Base-by-base conservation (phyloP, 805 yeast species). In the Lachancea fermentati region DNA sequence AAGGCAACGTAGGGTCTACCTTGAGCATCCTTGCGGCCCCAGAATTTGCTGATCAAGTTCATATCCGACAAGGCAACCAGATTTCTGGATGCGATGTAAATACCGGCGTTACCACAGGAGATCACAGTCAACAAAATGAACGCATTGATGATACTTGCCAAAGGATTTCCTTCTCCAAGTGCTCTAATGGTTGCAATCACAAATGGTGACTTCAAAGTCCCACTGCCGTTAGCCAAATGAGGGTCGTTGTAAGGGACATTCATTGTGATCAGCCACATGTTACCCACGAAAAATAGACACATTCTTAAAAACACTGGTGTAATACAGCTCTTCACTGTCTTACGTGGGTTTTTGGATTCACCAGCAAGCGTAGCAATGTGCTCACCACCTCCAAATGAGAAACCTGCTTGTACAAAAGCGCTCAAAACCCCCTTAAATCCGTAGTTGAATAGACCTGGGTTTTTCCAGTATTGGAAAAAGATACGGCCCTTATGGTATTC, bases 41-140 rank as follows among this genome's bases (percentile, higher is more conserved):
- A 74, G 65, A 41, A 74, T 66, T 13, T 47, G 30, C 12, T 41
- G 43, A 2, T 75, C 75, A 38, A 69, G 58, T 6, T 53, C 39
- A 46, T 65, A 71, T 2, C 76, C 76, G 42, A 73, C 73, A 13
- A 69, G 55, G 15, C 78, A 50, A 62, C 74, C 25, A 73, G 34
- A 65, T 86, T 71, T 69, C 91, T 74, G 36, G 88, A 80, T 45
- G 80, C 74, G n/a, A 81, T 85, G 57, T 72, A 83, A 31, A 81
- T 76, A 2, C 88, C 76, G 17, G 87, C 77, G 67, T 82, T 83
- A 50, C 87, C 88, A 39, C 82, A 89, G 5, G 88, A 81, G 41
- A 81, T 62, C 19, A 83, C 86, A 3, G 89, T 79, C 43, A 82
- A 61, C 65, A 83, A 67, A 49, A 83, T 81, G 32, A 82, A 86